Percentiles rank a stretch among this genome's conserved stretches.
Evolutionary conservation across 495 filamentous ascomycete genomes (phyloP).

Genomic region (Penicillium antarcticum): DNA sequence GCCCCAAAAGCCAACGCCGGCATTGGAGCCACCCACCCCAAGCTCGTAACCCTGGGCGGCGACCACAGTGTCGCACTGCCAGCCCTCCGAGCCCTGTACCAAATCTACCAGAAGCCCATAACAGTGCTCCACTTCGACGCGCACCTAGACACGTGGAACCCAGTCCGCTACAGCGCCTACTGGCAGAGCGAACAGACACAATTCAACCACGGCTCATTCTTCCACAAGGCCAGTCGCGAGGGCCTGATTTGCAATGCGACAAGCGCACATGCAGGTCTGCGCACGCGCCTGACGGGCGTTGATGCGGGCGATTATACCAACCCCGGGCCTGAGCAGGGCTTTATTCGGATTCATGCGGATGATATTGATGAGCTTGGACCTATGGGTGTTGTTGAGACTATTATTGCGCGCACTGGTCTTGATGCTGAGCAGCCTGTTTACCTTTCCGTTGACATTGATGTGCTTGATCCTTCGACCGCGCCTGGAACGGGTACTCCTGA

Average conservation of each 20-base stretch:
- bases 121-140: constrained; percentile 84
- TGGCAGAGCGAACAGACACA: constrained; percentile 67
- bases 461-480: constrained; percentile 67
- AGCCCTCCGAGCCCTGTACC: constrained; percentile 67
- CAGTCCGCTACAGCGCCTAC: constrained; percentile 68
- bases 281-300: constrained; percentile 65
- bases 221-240: constrained; percentile 76
- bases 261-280: constrained; percentile 74
- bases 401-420: constrained; percentile 59
- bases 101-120: constrained; percentile 66
- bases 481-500: constrained; percentile 75
- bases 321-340: constrained; percentile 56
- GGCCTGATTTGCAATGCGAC: constrained; percentile 65
- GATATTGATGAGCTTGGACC: constrained; percentile 68
- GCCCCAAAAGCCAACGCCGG: constrained; percentile 32
- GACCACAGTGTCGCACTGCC: constrained; percentile 79
- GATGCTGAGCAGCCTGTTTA: constrained; percentile 65
- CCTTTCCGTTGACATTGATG: constrained; percentile 73
- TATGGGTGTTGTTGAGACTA: constrained; percentile 53
- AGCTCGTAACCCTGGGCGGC: constrained; percentile 75
- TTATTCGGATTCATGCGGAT: constrained; percentile 62
- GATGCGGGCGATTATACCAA: constrained; percentile 63
- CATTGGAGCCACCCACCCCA: constrained; percentile 51
- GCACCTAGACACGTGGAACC: constrained; percentile 82
- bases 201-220: constrained; percentile 85